Conservation (phyloP, 208 protist species). For the Blechomonas ayalai region DNA sequence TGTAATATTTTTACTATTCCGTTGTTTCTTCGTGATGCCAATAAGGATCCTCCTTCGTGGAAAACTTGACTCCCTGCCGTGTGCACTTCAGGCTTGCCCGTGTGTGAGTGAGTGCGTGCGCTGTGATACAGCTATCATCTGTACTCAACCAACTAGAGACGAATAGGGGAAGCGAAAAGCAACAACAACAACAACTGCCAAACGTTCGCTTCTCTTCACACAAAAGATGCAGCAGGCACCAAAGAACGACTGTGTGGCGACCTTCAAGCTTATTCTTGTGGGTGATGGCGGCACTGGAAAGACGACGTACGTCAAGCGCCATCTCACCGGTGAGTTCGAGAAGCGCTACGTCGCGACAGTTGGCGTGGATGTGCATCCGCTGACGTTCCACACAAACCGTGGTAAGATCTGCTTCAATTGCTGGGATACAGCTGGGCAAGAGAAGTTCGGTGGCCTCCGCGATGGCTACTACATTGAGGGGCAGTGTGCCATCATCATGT, state of each 20-base stretch:
- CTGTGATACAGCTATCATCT: too few relatives aligned
- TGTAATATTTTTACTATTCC: too few relatives aligned
- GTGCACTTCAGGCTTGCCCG: too few relatives aligned
- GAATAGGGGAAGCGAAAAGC: constrained; percentile 1
- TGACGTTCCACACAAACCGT: constrained; percentile 98
- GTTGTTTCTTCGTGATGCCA: too few relatives aligned
- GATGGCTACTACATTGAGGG: constrained; percentile 99
- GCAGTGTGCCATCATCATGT: constrained; percentile 99
- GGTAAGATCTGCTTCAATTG: constrained; percentile 99
- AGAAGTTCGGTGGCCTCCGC: constrained; percentile 99
- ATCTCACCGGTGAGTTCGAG: constrained; percentile 99
- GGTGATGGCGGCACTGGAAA: constrained; percentile 99
- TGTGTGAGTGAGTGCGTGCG: too few relatives aligned
- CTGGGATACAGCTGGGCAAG: constrained; percentile 99
- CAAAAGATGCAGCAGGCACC: constrained; percentile 14
- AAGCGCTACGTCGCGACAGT: constrained; percentile 98
- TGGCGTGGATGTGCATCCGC: constrained; percentile 96
- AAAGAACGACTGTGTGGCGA: constrained; percentile 57
- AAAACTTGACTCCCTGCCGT: too few relatives aligned
- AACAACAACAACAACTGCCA: constrained; percentile 11
- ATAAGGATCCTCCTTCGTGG: too few relatives aligned
- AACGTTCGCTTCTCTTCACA: too few relatives aligned
- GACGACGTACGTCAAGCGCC: constrained; percentile 99
- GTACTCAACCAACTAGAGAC: too few relatives aligned
- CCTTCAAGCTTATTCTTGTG: constrained; percentile 98